Conservation (phyloP, 495 filamentous ascomycete genomes). For the Talaromyces thailandensis region DNA sequence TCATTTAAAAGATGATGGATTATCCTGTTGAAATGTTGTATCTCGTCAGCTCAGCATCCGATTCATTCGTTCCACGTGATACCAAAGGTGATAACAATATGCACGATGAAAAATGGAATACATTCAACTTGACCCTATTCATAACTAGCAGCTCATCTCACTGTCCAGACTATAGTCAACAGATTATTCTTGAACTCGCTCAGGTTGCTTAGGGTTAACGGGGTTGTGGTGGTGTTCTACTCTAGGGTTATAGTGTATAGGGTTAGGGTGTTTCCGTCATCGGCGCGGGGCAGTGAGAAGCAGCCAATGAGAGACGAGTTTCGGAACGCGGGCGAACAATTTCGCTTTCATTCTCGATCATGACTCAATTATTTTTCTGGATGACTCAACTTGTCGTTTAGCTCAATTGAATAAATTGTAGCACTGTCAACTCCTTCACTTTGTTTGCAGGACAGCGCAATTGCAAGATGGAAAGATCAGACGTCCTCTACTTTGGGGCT, state of each 20-base stretch:
- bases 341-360: background rate
- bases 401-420: background rate
- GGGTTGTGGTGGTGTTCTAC: no score
- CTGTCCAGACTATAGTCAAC: no score
- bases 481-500: slow-evolving; percentile 75
- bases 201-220: no score
- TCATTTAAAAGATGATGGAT: background rate
- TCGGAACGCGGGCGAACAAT: background rate
- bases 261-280: slow-evolving; percentile 1
- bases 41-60: background rate
- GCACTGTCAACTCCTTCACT: background rate
- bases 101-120: no score
- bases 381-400: background rate
- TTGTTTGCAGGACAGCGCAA: background rate
- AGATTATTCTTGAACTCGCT: no score
- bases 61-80: no score
- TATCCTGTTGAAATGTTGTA: background rate
- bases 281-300: background rate
- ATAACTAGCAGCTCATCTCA: no score
- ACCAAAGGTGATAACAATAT: no score
- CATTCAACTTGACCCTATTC: no score
- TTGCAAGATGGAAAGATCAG: slow-evolving; percentile 31
- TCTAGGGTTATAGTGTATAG: background rate
- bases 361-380: background rate
- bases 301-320: background rate